These are phyloP conservation scores for Linum usitatissimum DNA, from an alignment of 345 rosid genomes.

Conservation along the genomic window DNA sequence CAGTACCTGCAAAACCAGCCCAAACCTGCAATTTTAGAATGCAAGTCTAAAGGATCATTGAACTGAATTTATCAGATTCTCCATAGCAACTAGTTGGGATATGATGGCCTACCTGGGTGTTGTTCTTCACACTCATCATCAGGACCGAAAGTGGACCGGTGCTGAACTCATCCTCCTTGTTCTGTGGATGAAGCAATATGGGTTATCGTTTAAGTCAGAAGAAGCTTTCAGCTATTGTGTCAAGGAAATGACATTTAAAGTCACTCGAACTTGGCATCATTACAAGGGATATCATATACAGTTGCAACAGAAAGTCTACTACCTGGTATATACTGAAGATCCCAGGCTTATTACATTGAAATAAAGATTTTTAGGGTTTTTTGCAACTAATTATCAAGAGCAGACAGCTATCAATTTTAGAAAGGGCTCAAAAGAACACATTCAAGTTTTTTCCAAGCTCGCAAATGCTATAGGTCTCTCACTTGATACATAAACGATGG, in stretches of 20 bases:
- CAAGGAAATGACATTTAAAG: too few relatives aligned
- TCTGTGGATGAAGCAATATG: constrained; percentile 37
- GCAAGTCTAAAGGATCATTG: not conserved
- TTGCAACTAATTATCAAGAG: too few relatives aligned
- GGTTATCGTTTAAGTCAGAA: not conserved
- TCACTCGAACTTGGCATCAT: not conserved
- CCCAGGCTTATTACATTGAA: too few relatives aligned
- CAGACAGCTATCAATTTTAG: not conserved
- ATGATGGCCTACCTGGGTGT: constrained; percentile 60
- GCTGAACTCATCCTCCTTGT: constrained; percentile 91
- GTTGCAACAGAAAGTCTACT: too few relatives aligned
- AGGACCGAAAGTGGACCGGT: constrained; percentile 93
- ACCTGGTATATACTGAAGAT: too few relatives aligned
- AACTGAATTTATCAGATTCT: not conserved
- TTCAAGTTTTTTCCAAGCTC: not conserved
- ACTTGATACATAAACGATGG: not conserved
- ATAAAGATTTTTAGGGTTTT: too few relatives aligned
- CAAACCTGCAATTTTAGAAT: too few relatives aligned
- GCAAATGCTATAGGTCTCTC: not conserved
- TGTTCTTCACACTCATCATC: constrained; percentile 95
- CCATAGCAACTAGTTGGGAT: not conserved
- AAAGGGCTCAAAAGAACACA: not conserved
- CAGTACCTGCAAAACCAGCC: constrained; percentile 40
- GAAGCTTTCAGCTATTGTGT: not conserved
- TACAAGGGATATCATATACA: not conserved